A percentile compares a stretch with the other conserved stretches of the same genome.
These are phyloP conservation scores for Russula vinacea DNA, from an alignment of 768 basidiomycete genomes.

Conservation along the genomic window DNA sequence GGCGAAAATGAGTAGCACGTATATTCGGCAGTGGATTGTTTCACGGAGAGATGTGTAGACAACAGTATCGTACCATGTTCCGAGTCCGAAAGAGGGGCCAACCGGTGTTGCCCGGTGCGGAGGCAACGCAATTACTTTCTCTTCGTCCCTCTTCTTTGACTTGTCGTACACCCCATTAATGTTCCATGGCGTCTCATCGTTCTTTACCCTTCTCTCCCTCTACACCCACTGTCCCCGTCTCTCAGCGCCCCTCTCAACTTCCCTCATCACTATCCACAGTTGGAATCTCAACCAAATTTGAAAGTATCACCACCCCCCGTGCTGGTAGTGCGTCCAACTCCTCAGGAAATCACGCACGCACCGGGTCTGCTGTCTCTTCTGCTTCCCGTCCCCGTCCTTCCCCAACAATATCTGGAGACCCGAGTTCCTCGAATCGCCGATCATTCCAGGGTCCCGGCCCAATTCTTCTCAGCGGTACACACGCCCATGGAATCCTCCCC, in stretches of 20 bases:
- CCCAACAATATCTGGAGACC: slow-evolving; percentile 17
- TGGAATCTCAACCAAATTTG: slow-evolving; percentile 29
- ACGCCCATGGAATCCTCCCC: slow-evolving; percentile 73
- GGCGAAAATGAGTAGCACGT: slow-evolving; percentile 93
- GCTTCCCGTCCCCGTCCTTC: slow-evolving; percentile 22
- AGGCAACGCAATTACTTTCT: neutral
- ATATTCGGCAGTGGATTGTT: slow-evolving; percentile 85
- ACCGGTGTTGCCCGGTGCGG: slow-evolving; percentile 11
- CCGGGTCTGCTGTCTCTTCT: slow-evolving; percentile 23
- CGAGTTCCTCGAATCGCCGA: slow-evolving; percentile 22
- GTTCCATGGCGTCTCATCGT: slow-evolving; percentile 28
- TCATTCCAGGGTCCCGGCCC: slow-evolving; percentile 14
- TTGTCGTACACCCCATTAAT: slow-evolving; percentile 1
- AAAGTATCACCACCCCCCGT: slow-evolving; percentile 16
- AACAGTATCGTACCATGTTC: neutral
- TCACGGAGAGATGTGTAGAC: slow-evolving; percentile 10
- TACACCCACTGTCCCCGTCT: slow-evolving; percentile 20
- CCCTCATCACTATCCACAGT: slow-evolving; percentile 28
- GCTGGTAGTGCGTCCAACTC: slow-evolving; percentile 12
- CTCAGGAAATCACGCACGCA: slow-evolving; percentile 18
- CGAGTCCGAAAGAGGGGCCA: neutral
- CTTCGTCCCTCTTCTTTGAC: neutral
- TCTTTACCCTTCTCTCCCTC: slow-evolving; percentile 31
- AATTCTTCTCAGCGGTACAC: slow-evolving; percentile 40
- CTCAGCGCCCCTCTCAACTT: slow-evolving; percentile 29